Evolutionary conservation across 371 early-diverging fungal species (phyloP).

Genomic region (Mucor irregularis): DNA sequence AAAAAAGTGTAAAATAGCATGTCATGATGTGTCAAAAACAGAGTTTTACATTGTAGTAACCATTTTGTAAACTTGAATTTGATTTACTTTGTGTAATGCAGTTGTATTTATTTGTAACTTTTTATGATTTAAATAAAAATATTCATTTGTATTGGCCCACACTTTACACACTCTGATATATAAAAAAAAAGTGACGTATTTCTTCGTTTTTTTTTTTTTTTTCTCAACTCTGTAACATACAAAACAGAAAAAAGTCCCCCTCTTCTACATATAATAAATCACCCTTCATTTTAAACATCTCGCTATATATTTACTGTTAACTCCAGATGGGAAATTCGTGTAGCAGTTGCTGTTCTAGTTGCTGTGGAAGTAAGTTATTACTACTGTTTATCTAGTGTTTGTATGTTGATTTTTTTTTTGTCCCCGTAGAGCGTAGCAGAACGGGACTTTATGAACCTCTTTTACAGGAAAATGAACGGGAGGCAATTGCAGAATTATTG

Average conservation of each 20-base stretch:
- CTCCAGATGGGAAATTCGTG: constrained; percentile 18
- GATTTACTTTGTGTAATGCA: not conserved
- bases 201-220: not conserved
- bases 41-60: too few relatives aligned
- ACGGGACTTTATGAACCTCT: constrained; percentile 73
- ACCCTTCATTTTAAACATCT: too few relatives aligned
- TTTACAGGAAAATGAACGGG: constrained; percentile 82
- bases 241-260: too few relatives aligned
- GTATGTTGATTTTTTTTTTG: not conserved
- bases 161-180: too few relatives aligned
- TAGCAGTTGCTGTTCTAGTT: constrained; percentile 43
- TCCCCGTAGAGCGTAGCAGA: constrained; percentile 34
- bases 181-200: too few relatives aligned
- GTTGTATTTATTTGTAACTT: not conserved
- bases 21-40: too few relatives aligned
- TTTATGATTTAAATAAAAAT: not conserved
- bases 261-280: too few relatives aligned
- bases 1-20: not conserved
- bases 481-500: constrained; percentile 81
- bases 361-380: constrained; percentile 47
- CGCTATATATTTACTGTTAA: not conserved
- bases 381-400: too few relatives aligned
- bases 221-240: too few relatives aligned
- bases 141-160: not conserved
- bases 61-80: not conserved